Percentiles rank a stretch among this genome's conserved stretches.
Evolutionary conservation across 768 basidiomycete genomes (phyloP).

Genomic region (Omphalotus guepiniiformis): DNA sequence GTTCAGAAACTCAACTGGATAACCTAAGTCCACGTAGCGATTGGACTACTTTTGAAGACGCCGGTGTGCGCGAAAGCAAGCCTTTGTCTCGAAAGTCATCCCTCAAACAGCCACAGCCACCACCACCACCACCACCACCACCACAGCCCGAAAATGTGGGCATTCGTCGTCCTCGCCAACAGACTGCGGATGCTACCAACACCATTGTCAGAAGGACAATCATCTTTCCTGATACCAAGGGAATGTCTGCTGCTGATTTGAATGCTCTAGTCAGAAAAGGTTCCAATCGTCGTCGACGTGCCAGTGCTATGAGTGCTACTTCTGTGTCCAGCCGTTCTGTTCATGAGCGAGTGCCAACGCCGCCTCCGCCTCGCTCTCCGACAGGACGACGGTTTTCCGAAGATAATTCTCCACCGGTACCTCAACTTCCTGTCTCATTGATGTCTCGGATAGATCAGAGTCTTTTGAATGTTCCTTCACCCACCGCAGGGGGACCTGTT

Average conservation of each 20-base stretch:
- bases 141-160: slow-evolving; percentile 11
- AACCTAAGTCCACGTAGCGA: slow-evolving; percentile 2
- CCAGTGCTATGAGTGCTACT: slow-evolving; percentile 37
- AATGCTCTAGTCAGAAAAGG: slow-evolving; percentile 51
- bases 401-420: slow-evolving; percentile 66
- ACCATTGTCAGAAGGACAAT: slow-evolving; percentile 74
- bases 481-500: too few relatives aligned
- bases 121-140: too few relatives aligned
- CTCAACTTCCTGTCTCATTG: slow-evolving; percentile 53
- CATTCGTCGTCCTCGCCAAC: slow-evolving; percentile 7
- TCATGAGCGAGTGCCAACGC: slow-evolving; percentile 79
- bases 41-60: slow-evolving; percentile 6
- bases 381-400: slow-evolving; percentile 59
- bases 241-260: slow-evolving; percentile 52
- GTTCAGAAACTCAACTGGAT: slow-evolving; percentile 23
- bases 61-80: slow-evolving; percentile 11
- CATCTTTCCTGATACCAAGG: slow-evolving; percentile 69
- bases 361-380: slow-evolving; percentile 69
- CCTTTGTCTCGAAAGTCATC: slow-evolving; percentile 22
- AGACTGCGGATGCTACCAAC: slow-evolving; percentile 24
- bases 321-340: slow-evolving; percentile 68
- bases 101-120: slow-evolving; percentile 16
- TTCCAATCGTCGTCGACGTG: slow-evolving; percentile 56
- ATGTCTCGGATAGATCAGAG: slow-evolving; percentile 34
- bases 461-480: slow-evolving; percentile 35